Evolutionary conservation across 106 monocot species (phyloP).

Genomic region (Phalaenopsis equestris): DNA sequence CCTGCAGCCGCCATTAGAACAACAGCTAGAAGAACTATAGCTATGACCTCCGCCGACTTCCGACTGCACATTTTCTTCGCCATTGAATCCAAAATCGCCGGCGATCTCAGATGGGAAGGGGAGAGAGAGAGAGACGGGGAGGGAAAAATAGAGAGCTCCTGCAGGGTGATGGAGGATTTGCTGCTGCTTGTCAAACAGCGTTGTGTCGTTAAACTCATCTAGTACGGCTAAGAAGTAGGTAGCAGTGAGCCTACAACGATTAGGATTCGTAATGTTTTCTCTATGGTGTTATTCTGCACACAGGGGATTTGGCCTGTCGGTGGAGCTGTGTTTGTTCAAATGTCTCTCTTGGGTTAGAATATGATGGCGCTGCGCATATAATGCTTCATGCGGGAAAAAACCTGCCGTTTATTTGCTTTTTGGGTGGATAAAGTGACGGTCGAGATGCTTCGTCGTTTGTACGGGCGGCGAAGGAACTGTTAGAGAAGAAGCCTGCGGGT

Average conservation of each 20-base stretch:
- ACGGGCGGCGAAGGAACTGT: neutral
- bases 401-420: neutral
- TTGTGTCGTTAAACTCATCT: neutral
- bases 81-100: slow-evolving; percentile 4
- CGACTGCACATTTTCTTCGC: neutral
- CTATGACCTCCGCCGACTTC: neutral
- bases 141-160: neutral
- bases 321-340: neutral
- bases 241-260: neutral
- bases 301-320: slow-evolving; percentile 3
- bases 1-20: neutral
- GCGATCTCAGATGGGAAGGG: neutral
- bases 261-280: neutral
- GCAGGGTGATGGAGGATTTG: neutral
- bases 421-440: neutral
- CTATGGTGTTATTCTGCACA: neutral
- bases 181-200: neutral
- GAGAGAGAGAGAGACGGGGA: neutral
- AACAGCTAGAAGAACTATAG: slow-evolving; percentile 5
- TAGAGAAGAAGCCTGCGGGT: too few species aligned
- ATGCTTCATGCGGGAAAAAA: neutral
- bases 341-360: neutral
- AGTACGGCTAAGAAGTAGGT: neutral
- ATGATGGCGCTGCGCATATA: neutral
- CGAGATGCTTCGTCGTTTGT: neutral